These are phyloP conservation scores for Suhomyces xylopsoci DNA, from an alignment of 805 yeast genomes.

Conservation along the genomic window DNA sequence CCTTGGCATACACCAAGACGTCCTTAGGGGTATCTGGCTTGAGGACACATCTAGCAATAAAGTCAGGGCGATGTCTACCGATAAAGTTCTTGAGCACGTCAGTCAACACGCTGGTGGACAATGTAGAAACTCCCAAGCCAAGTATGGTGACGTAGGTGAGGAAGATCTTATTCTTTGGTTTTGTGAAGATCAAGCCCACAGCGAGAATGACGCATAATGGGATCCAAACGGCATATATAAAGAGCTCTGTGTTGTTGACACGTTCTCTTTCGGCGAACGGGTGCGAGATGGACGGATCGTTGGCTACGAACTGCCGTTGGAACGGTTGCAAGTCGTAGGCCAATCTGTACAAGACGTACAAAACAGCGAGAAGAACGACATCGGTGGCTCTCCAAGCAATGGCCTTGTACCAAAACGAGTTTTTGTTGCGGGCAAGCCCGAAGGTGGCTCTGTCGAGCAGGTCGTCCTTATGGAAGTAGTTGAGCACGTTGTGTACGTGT, in stretches of 20 bases:
- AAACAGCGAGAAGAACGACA: slow-evolving; percentile 17
- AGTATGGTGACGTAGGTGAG: slow-evolving; percentile 55
- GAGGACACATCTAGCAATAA: slow-evolving; percentile 81
- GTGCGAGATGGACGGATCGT: slow-evolving; percentile 75
- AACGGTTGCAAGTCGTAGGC: slow-evolving; percentile 50
- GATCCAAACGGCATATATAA: slow-evolving; percentile 49
- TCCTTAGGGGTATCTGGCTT: slow-evolving; percentile 51
- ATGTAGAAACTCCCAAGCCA: slow-evolving; percentile 62
- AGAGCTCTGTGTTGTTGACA: slow-evolving; percentile 55
- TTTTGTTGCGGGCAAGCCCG: slow-evolving; percentile 13
- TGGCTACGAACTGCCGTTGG: slow-evolving; percentile 71
- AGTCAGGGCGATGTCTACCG: slow-evolving; percentile 92
- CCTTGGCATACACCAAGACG: slow-evolving; percentile 55
- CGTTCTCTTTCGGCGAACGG: slow-evolving; percentile 77
- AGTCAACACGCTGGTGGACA: slow-evolving; percentile 61
- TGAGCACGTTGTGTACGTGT: background rate
- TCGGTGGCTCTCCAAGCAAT: slow-evolving; percentile 27
- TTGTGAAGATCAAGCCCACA: slow-evolving; percentile 41
- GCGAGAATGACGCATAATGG: slow-evolving; percentile 45
- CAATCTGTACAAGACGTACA: slow-evolving; percentile 21
- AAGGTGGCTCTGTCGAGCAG: slow-evolving; percentile 25
- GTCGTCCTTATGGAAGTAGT: slow-evolving; percentile 1
- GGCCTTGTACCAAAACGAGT: slow-evolving; percentile 4
- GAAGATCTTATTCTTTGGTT: slow-evolving; percentile 50
- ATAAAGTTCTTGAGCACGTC: slow-evolving; percentile 77